phyloP scores from a whole-genome alignment of 2,329 filamentous ascomycete genomes.

The Cryphonectria parasitica region DNA sequence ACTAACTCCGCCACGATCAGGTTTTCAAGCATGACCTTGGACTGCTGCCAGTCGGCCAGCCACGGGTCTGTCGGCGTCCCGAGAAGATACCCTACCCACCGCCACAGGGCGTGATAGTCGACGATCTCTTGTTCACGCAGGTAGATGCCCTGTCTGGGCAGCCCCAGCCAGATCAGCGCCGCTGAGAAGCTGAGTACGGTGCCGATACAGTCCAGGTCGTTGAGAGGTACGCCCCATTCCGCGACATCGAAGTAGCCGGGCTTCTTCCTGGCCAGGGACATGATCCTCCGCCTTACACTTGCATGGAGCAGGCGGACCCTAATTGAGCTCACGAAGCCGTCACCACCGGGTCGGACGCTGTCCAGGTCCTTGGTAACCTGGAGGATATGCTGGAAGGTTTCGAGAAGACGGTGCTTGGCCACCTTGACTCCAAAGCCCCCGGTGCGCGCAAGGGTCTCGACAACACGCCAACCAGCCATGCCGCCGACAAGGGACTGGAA shows the following conservation, averaged over 20 bases:
- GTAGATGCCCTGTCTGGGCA: conserved; percentile 75
- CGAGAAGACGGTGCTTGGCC: conserved; percentile 63
- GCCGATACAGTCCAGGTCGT: conserved; percentile 73
- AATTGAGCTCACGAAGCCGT: conserved; percentile 66
- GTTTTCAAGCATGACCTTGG: conserved; percentile 68
- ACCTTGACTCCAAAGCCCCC: conserved; percentile 73
- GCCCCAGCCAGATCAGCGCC: conserved; percentile 67
- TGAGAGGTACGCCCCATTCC: conserved; percentile 69
- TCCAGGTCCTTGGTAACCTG: conserved; percentile 69
- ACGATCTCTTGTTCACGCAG: conserved; percentile 62
- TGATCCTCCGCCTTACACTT: conserved; percentile 66
- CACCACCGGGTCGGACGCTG: conserved; percentile 69
- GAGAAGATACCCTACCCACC: conserved; percentile 72
- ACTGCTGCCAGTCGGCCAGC: conserved; percentile 59
- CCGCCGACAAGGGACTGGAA: conserved; percentile 71
- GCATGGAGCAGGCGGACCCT: conserved; percentile 73
- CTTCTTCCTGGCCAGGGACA: conserved; percentile 57
- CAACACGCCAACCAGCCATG: conserved; percentile 73
- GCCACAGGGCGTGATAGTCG: conserved; percentile 78
- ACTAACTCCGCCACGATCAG: conserved; percentile 68
- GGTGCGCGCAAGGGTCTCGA: conserved; percentile 74
- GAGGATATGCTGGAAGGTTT: conserved; percentile 77
- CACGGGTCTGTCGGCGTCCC: conserved; percentile 65
- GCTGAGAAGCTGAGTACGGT: conserved; percentile 74
- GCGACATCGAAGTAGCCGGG: conserved; percentile 66